These are phyloP conservation scores for Coemansia sp. DNA, from an alignment of 192 early-diverging fungal genomes.

Conservation along the genomic window DNA sequence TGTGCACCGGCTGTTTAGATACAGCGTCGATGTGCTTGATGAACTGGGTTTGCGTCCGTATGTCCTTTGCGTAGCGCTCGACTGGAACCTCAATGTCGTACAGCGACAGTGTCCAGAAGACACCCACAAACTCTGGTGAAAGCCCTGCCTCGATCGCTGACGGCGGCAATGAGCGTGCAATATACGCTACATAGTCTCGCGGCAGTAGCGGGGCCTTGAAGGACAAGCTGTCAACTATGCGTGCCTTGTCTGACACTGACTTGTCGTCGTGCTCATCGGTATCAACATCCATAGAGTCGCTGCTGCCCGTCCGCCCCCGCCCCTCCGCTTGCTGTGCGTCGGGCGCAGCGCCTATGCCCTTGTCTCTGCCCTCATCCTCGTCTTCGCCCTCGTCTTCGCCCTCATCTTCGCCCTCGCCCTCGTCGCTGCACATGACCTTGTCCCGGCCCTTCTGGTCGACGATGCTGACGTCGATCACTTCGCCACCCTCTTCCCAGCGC, in stretches of 20 bases:
- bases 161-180: conserved; percentile 18
- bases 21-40: conserved; percentile 28
- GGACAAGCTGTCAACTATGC: conserved; percentile 14
- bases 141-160: conserved; percentile 16
- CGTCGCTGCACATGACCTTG: neutral
- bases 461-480: conserved; percentile 7
- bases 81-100: conserved; percentile 36
- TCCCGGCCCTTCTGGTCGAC: conserved; percentile 1
- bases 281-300: conserved; percentile 24
- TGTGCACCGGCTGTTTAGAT: conserved; percentile 5
- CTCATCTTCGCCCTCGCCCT: neutral
- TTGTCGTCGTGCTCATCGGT: neutral
- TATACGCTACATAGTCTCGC: conserved; percentile 29
- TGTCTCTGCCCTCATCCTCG: neutral
- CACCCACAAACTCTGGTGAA: conserved; percentile 38
- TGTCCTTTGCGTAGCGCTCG: conserved; percentile 34
- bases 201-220: conserved; percentile 40
- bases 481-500: conserved; percentile 36
- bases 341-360: neutral
- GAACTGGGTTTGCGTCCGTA: conserved; percentile 15
- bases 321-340: neutral
- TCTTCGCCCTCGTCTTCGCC: neutral
- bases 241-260: conserved; percentile 3
- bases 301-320: too few species aligned
- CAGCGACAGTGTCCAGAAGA: conserved; percentile 36